These are phyloP conservation scores for Ogataea henricii DNA, from an alignment of 805 yeast species.

Conservation along the genomic window DNA sequence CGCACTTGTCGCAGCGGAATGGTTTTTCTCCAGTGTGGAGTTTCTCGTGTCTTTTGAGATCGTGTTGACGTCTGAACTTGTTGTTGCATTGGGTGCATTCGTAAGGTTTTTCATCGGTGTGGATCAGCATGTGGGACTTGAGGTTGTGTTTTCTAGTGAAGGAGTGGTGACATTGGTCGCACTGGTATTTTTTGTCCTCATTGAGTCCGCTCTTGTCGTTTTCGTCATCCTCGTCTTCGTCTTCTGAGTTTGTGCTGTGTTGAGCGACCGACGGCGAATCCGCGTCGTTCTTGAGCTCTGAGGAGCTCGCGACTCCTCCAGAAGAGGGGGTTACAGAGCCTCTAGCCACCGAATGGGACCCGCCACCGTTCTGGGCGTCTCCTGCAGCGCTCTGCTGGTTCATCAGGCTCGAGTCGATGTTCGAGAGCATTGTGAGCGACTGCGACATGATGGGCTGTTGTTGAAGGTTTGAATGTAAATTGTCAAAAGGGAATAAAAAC, in stretches of 20 bases:
- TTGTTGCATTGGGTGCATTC: conserved; percentile 60
- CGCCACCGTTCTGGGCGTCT: conserved; percentile 7
- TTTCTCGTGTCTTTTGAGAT: conserved; percentile 72
- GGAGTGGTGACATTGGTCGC: conserved; percentile 61
- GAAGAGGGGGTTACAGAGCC: conserved; percentile 4
- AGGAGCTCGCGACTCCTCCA: conserved; percentile 3
- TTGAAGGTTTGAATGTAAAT: background rate
- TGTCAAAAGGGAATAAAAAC: background rate
- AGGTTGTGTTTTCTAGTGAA: conserved; percentile 76
- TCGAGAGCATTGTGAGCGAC: conserved; percentile 22
- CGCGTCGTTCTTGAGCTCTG: background rate
- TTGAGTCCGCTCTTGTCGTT: conserved; percentile 16
- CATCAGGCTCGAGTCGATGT: conserved; percentile 22
- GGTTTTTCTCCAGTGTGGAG: conserved; percentile 79
- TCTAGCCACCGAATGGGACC: conserved; percentile 2
- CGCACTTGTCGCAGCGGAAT: conserved; percentile 59
- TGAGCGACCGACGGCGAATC: conserved; percentile 14
- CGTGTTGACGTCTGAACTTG: conserved; percentile 72
- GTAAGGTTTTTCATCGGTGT: conserved; percentile 64
- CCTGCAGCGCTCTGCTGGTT: conserved; percentile 15
- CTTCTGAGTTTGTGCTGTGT: conserved; percentile 14
- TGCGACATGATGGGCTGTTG: conserved; percentile 15
- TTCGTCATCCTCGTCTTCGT: conserved; percentile 16
- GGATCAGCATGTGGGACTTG: conserved; percentile 71
- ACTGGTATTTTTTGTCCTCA: conserved; percentile 44